These are phyloP conservation scores for Escallonia herrerae DNA, from an alignment of 129 eudicot genomes.

Conservation along the genomic window DNA sequence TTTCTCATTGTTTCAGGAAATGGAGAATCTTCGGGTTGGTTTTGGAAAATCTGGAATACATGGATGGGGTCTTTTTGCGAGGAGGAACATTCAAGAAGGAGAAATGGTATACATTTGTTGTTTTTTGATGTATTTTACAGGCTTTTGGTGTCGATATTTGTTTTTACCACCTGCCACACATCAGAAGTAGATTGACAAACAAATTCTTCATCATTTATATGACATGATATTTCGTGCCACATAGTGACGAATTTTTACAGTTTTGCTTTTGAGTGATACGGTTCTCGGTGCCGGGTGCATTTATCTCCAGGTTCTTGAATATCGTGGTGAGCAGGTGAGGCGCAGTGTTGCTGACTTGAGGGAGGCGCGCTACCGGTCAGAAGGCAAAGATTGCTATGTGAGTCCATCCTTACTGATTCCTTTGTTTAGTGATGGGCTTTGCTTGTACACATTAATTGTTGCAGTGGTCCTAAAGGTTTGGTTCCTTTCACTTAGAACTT, in stretches of 20 bases:
- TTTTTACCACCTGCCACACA: not conserved
- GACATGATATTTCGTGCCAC: not conserved
- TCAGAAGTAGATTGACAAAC: not conserved
- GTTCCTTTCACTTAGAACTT: too few species aligned
- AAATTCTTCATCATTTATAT: not conserved
- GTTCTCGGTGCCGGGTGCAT: not conserved
- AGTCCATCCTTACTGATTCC: slow-evolving; percentile 10
- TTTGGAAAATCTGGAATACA: slow-evolving; percentile 91
- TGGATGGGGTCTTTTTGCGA: slow-evolving; percentile 97
- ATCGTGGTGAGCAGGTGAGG: slow-evolving; percentile 51
- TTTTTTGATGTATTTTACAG: not conserved
- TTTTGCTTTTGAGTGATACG: not conserved
- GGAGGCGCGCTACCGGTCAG: slow-evolving; percentile 39
- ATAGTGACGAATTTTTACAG: not conserved
- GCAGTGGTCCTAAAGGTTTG: too few species aligned
- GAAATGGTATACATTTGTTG: slow-evolving; percentile 56
- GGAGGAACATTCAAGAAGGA: slow-evolving; percentile 74
- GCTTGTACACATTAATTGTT: too few species aligned
- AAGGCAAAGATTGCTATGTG: slow-evolving; percentile 60
- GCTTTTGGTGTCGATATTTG: not conserved
- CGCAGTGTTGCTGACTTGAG: slow-evolving; percentile 38
- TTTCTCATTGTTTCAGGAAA: slow-evolving; percentile 36
- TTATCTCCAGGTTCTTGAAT: slow-evolving; percentile 69
- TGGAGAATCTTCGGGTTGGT: slow-evolving; percentile 64
- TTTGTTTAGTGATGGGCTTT: too few species aligned